Evolutionary conservation across 352 stramenopile genomes (phyloP), one percentile per base, ranked within the genome.

Genomic region (Peronospora belbahrii): DNA sequence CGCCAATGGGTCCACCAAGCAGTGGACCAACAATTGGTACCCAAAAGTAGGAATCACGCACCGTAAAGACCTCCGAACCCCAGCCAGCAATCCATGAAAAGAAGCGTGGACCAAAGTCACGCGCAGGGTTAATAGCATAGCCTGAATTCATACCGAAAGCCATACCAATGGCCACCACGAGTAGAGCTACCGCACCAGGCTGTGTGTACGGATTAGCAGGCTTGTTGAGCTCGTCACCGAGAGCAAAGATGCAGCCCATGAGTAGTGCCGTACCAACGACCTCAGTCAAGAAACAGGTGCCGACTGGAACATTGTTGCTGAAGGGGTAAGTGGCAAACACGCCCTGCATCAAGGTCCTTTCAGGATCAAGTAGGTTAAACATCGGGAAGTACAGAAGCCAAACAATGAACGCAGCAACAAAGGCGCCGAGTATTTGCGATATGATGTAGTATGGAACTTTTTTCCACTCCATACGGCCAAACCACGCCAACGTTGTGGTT

Each of bases 61-160:
- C 28, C 5, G 53, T 66, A 15, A 68, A 68, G 13, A 68, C 59
- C 7, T 54, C 23, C 7, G 54, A 62, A 10, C 59, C 59, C 59
- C 67, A 81, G 44, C 72, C 72, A 37, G 69, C 72, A 18, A 52
- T 14, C 10, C 38, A 46, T 19, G 69, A 59, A 20, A 84, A 76
- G 11, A 83, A 20, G 17, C 71, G 65, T 22, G 66, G 66, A 7
- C 62, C 67, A 18, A 83, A 74, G 48, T 83, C 71, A 42, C 67
- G 63, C 0, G 71, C 71, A 0, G 71, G 76, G 54, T 88, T 88
- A 18, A 88, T 52, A 18, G 76, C 76, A 52, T 83, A 88, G 34
- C 77, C 72, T 3, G 76, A 74, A 49, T 85, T 88, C 47, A 76
- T 70, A 27, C 76, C 74, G 36, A 88, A 86, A 6, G 69, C 65